phyloP scores from a whole-genome alignment of 306 rosid genomes.

The Pueraria montana region DNA sequence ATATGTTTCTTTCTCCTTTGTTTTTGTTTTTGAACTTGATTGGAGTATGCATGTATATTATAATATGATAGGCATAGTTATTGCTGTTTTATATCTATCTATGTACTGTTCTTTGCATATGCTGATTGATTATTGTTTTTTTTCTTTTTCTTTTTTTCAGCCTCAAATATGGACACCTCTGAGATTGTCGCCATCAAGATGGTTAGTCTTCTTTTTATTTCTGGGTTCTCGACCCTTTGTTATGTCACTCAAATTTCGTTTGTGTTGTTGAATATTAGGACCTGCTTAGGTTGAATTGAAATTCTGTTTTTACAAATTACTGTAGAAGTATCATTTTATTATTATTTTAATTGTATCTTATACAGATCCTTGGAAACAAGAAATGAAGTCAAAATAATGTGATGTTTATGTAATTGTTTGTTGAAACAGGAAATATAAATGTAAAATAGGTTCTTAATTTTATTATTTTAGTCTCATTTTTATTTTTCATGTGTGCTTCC shows the following conservation, averaged over 20 bases:
- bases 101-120: not conserved
- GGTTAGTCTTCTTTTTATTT: constrained; percentile 56
- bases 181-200: constrained; percentile 79
- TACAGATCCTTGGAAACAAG: not conserved
- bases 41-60: not conserved
- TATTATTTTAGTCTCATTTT: not conserved
- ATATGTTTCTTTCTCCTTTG: not conserved
- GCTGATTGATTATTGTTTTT: constrained; percentile 41
- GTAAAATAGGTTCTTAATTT: not conserved
- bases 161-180: constrained; percentile 62
- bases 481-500: not conserved
- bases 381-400: not conserved
- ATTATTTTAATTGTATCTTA: not conserved
- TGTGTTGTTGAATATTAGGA: not conserved
- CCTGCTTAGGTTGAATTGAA: not conserved
- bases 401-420: not conserved
- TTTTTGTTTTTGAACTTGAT: not conserved
- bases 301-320: not conserved
- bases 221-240: not conserved
- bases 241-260: not conserved
- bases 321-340: not conserved
- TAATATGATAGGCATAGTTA: not conserved
- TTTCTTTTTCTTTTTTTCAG: constrained; percentile 45
- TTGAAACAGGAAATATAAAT: not conserved
- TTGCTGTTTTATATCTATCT: not conserved